Evolutionary conservation across 257 asterid genomes (phyloP).

Genomic region (Solanum chmielewskii): DNA sequence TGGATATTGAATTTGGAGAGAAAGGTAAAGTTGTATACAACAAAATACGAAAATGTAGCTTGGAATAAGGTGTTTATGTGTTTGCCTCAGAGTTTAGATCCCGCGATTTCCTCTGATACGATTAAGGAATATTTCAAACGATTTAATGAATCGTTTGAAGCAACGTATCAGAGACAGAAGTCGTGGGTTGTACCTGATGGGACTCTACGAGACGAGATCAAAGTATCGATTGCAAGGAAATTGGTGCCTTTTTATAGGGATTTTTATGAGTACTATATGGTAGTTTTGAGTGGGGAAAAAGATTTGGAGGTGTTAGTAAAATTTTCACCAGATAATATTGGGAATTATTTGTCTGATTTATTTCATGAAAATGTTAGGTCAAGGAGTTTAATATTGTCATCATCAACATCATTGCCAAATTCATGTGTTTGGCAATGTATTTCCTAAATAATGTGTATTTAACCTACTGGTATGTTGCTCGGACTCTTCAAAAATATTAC

Average conservation of each 20-base stretch:
- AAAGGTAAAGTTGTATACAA: constrained; percentile 42
- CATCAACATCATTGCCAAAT: constrained; percentile 9
- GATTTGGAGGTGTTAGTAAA: constrained; percentile 33
- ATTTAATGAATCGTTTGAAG: constrained; percentile 43
- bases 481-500: background rate
- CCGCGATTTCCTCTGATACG: constrained; percentile 10
- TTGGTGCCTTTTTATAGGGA: constrained; percentile 42
- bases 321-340: constrained; percentile 57
- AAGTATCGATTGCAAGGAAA: constrained; percentile 39
- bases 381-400: constrained; percentile 13
- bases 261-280: constrained; percentile 34
- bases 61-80: constrained; percentile 42
- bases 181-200: constrained; percentile 45
- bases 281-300: constrained; percentile 20
- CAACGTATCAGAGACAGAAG: constrained; percentile 36
- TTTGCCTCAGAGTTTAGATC: constrained; percentile 24
- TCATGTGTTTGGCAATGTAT: constrained; percentile 25
- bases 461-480: background rate
- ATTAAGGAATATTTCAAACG: constrained; percentile 27
- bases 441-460: background rate
- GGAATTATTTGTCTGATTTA: constrained; percentile 48
- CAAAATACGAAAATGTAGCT: constrained; percentile 40
- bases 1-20: constrained; percentile 42
- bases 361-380: constrained; percentile 21
- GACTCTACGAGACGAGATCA: constrained; percentile 52